Percentiles rank a stretch among this genome's conserved stretches.
Conservation (phyloP, 768 basidiomycete species). For the Mycena amicta region DNA sequence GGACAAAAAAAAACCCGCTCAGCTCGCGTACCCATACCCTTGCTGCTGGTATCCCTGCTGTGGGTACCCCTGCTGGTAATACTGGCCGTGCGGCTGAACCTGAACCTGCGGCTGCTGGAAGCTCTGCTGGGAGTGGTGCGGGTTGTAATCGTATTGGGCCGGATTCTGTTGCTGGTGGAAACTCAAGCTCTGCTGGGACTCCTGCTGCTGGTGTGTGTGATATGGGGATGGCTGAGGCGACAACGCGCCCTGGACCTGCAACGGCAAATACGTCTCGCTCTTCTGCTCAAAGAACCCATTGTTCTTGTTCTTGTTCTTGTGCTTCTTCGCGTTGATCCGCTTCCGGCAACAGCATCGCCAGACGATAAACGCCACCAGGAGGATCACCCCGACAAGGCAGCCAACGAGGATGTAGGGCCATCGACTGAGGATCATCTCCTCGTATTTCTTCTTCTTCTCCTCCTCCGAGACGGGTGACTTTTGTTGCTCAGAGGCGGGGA, state of each 20-base stretch:
- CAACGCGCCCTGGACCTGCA: conserved; percentile 15
- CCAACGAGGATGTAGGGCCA: conserved; percentile 73
- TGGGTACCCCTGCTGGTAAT: conserved; percentile 1
- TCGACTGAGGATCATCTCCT: conserved; percentile 64
- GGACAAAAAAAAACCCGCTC: too few species aligned
- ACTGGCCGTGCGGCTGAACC: not conserved
- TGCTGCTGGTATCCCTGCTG: not conserved
- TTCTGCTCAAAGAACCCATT: conserved; percentile 21
- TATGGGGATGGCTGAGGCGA: not conserved
- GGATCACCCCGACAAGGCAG: conserved; percentile 51
- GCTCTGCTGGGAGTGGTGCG: not conserved
- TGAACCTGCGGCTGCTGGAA: not conserved
- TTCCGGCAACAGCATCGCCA: conserved; percentile 49
- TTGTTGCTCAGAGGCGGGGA: conserved; percentile 47
- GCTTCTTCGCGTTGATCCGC: conserved; percentile 5
- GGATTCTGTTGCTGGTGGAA: not conserved
- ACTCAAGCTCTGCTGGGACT: not conserved
- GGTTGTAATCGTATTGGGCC: not conserved
- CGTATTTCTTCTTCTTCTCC: conserved; percentile 69
- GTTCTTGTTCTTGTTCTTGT: not conserved
- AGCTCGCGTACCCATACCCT: not conserved
- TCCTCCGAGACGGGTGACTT: conserved; percentile 43
- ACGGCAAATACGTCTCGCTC: conserved; percentile 20
- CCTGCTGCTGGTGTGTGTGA: not conserved
- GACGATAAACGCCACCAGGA: conserved; percentile 46